phyloP scores from a whole-genome alignment of 768 basidiomycete genomes.

The Pleurotus giganteus region DNA sequence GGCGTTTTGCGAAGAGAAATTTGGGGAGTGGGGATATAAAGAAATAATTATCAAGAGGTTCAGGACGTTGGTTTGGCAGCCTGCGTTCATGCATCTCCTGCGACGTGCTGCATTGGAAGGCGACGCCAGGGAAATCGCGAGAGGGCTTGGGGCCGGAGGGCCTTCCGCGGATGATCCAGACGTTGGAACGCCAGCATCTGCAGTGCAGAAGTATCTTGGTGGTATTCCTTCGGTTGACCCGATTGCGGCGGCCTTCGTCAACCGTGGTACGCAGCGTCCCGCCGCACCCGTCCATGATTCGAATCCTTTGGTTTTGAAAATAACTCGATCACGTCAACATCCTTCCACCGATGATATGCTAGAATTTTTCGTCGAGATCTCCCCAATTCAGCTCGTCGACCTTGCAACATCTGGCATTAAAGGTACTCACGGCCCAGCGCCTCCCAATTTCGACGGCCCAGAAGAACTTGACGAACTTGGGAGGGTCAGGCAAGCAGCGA shows the following conservation, averaged over 20 bases:
- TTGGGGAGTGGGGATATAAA: conserved; percentile 68
- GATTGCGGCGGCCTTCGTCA: conserved; percentile 25
- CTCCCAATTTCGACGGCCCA: not conserved
- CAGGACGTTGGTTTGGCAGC: conserved; percentile 61
- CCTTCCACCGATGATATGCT: conserved; percentile 53
- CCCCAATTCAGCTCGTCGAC: conserved; percentile 48
- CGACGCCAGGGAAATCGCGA: conserved; percentile 31
- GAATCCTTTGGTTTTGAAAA: conserved; percentile 34
- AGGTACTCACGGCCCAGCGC: conserved; percentile 24
- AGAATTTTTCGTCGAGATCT: conserved; percentile 63
- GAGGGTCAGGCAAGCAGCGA: conserved; percentile 9
- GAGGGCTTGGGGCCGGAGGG: conserved; percentile 15
- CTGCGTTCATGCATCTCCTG: conserved; percentile 55
- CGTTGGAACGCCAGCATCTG: conserved; percentile 19
- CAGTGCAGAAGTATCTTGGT: conserved; percentile 22
- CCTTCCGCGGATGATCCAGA: conserved; percentile 11
- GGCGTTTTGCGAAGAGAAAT: conserved; percentile 60
- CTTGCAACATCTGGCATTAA: conserved; percentile 49
- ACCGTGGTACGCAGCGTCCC: conserved; percentile 19
- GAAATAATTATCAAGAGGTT: conserved; percentile 64
- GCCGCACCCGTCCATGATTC: conserved; percentile 28
- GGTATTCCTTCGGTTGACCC: conserved; percentile 11
- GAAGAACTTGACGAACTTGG: not conserved
- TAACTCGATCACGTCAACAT: conserved; percentile 52
- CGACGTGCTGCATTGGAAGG: conserved; percentile 45